Percentiles rank a stretch among this genome's conserved stretches.
Evolutionary conservation across 768 basidiomycete species (phyloP).

Genomic region (Termitomyces bulborhizus): DNA sequence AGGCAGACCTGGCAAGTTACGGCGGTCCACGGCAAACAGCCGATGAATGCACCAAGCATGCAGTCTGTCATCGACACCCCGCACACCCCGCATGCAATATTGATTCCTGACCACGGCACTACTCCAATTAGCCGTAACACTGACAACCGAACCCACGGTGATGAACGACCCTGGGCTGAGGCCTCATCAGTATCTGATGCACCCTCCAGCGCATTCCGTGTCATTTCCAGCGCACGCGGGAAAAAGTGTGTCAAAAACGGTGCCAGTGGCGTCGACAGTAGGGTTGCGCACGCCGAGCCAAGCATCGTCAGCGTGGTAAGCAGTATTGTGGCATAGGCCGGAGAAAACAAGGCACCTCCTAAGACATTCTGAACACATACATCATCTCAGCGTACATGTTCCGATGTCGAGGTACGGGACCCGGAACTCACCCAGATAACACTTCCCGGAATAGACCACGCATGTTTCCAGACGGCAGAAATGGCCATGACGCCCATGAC

Average conservation of each 20-base stretch:
- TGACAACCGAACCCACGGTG: slow-evolving; percentile 80
- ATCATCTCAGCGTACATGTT: slow-evolving; percentile 3
- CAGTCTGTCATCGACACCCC: slow-evolving; percentile 74
- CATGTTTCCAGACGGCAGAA: slow-evolving; percentile 91
- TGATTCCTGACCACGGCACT: slow-evolving; percentile 96
- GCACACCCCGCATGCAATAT: slow-evolving; percentile 92
- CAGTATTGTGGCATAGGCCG: slow-evolving; percentile 72
- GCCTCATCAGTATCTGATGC: slow-evolving; percentile 41
- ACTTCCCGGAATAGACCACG: slow-evolving; percentile 94
- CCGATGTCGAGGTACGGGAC: slow-evolving; percentile 1
- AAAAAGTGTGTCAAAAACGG: slow-evolving; percentile 78
- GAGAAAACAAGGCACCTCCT: slow-evolving; percentile 81
- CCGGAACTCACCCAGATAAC: slow-evolving; percentile 71
- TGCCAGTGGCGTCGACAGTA: slow-evolving; percentile 77
- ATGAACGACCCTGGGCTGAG: slow-evolving; percentile 30
- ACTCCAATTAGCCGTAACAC: slow-evolving; percentile 87
- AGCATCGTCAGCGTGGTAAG: slow-evolving; percentile 82
- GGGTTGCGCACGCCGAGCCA: slow-evolving; percentile 78
- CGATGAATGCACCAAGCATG: slow-evolving; percentile 77
- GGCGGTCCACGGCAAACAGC: slow-evolving; percentile 83
- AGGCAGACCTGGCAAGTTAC: slow-evolving; percentile 78
- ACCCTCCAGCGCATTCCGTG: slow-evolving; percentile 73
- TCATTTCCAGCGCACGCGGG: slow-evolving; percentile 81
- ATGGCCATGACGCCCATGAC: slow-evolving; percentile 79
- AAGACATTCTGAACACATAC: slow-evolving; percentile 67